Base-by-base conservation (phyloP, 371 early-diverging fungal genomes). In the Phascolomyces articulosus region DNA sequence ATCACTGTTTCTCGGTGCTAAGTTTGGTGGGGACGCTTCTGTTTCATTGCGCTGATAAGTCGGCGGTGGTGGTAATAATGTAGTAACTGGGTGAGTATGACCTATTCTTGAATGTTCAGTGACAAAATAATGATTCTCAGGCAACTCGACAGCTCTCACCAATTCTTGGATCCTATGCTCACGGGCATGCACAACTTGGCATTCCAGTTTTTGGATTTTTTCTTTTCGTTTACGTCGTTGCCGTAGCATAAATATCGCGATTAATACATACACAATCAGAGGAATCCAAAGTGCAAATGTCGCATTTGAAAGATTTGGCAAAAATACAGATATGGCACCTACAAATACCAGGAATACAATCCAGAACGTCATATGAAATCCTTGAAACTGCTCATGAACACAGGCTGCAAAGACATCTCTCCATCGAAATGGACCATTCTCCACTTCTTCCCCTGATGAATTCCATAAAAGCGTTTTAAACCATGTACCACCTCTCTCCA, bases 71-170 rank as follows among this genome's bases (percentile, higher is more conserved):
- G 58, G 58, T 8, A 58, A 27, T 10, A 58, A 40, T 10, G 58
- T 58, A 4, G 58, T 58, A 15, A 58, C 58, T 24, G 58, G 58
- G 18, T 58, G 58, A 21, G 40, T 23, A 58, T 58, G 58, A n/a
- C 23, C 6, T 24, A 13, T n/a, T 24, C 41, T n/a, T 58, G 40
- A 15, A 58, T 23, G 23, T 3, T 58, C 58, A 2, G 40, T 58
- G 8, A 40, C 40, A 58, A 58, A 40, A 21, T 58, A 58, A 26
- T 58, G 58, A 20, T 58, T 41, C 7, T 58, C 40, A 38, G 58
- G 58, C n/a, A 58, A 7, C 4, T 58, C 58, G 20, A 40, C 41
- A 8, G 24, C 40, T 3, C 20, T 11, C 26, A 58, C 11, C 21
- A 58, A 21, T 24, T 40, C 58, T 8, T 40, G 58, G 16, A 58